Percentiles rank a stretch among this genome's conserved stretches.
Conservation (phyloP, 2,329 filamentous ascomycete genomes). For the Fusarium gaditjirri region DNA sequence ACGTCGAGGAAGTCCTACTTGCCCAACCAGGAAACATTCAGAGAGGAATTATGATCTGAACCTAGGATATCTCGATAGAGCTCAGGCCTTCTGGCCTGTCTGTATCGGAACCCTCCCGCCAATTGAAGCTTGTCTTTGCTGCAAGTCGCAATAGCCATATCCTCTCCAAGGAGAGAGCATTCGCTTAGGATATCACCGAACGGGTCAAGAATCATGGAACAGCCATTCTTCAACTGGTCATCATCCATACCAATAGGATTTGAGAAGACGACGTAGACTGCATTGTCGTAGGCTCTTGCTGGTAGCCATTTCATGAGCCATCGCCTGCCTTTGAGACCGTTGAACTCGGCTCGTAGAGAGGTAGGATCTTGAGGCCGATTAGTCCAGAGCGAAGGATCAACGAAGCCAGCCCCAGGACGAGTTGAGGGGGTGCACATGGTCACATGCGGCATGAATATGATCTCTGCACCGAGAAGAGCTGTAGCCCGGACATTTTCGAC, state of each 20-base stretch:
- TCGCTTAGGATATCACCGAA: neutral
- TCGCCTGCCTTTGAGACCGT: neutral
- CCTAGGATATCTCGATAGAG: neutral
- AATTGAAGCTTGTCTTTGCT: neutral
- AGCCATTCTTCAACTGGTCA: neutral
- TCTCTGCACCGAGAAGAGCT: neutral
- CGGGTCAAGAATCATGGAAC: neutral
- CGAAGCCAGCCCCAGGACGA: neutral
- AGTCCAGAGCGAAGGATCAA: neutral
- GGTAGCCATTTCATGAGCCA: slow-evolving; percentile 1
- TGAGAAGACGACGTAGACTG: neutral
- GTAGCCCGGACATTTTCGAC: neutral
- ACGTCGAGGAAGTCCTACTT: neutral
- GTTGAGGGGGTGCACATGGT: slow-evolving; percentile 1
- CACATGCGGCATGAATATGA: neutral
- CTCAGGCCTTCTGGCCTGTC: neutral
- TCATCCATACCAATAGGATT: neutral
- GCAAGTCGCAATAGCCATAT: neutral
- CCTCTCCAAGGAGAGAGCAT: neutral
- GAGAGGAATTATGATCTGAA: neutral
- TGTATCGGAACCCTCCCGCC: neutral
- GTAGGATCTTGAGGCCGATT: neutral
- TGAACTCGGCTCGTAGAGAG: neutral
- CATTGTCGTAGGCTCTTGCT: neutral
- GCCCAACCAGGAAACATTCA: neutral